Evolutionary conservation across 164 flowering plant species (phyloP).

Genomic region (Kalanchoe fedtschenkoi): DNA sequence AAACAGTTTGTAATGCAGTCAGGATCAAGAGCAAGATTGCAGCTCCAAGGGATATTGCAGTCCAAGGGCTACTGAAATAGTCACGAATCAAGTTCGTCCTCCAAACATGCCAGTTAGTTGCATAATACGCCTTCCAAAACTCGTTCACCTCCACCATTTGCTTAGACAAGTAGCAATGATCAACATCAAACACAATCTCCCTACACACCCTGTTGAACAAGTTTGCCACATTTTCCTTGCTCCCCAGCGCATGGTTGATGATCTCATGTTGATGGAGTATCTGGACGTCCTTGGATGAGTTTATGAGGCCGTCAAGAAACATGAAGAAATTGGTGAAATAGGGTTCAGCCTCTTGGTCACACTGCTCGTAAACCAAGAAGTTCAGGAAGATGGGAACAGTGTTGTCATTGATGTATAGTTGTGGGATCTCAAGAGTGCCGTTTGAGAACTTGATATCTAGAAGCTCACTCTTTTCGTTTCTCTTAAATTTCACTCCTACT

Average conservation of each 20-base stretch:
- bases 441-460: slow-evolving; percentile 15
- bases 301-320: slow-evolving; percentile 21
- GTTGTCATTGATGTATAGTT: slow-evolving; percentile 17
- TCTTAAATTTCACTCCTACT: slow-evolving; percentile 14
- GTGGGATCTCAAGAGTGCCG: slow-evolving; percentile 19
- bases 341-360: slow-evolving; percentile 8
- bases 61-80: slow-evolving; percentile 24
- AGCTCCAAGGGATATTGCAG: slow-evolving; percentile 14
- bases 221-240: slow-evolving; percentile 16
- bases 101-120: slow-evolving; percentile 10
- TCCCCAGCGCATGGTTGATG: slow-evolving; percentile 19
- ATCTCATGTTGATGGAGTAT: slow-evolving; percentile 18
- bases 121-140: slow-evolving; percentile 4
- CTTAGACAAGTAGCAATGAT: slow-evolving; percentile 12
- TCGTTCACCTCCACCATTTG: slow-evolving; percentile 9
- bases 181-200: slow-evolving; percentile 14
- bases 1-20: slow-evolving; percentile 12
- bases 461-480: slow-evolving; percentile 5
- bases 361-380: slow-evolving; percentile 26
- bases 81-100: slow-evolving; percentile 12
- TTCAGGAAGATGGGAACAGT: slow-evolving; percentile 19
- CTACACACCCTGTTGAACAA: slow-evolving; percentile 18
- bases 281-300: slow-evolving; percentile 18
- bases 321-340: slow-evolving; percentile 20
- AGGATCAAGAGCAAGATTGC: slow-evolving; percentile 16